Base-by-base conservation (phyloP, 2,329 filamentous ascomycete species). In the Aspergillus sp. region DNA sequence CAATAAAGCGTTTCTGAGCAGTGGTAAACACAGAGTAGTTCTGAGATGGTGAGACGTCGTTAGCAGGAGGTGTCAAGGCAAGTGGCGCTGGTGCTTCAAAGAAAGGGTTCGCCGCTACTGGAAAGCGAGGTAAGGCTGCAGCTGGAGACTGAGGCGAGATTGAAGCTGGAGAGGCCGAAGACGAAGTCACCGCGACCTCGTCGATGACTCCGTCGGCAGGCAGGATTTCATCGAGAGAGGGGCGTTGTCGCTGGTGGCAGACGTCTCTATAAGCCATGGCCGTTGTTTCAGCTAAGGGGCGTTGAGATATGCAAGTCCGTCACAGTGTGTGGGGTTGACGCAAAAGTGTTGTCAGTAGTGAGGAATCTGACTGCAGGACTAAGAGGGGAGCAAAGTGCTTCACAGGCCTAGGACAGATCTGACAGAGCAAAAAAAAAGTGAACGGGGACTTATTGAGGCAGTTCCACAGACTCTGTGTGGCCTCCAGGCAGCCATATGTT, bases 1-100 rank as follows among this genome's bases (percentile, higher is more conserved):
- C 69, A 13, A 79, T 77, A 61, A 76, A 73, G 50, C 68, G 63
- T 61, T 76, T 79, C 56, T 78, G 67, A 31, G 64, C 47, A 25
- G 61, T 66, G 34, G 59, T 71, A 60, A 78, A 78, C 31, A 74
- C 68, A 11, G 64, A 80, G 74, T 65, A 56, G 15, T 38, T 51
- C 53, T 50, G 47, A 15, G 23, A 31, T 8, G 55, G 7, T 28
- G 15, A 41, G 34, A 13, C 13, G 34, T 52, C 45, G n/a, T 7
- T 30, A 22, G 46, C 25, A 22, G 28, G 46, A 8, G 28, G 7
- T 11, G 47, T 23, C 45, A 38, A 49, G 7, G 23, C 30, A 41
- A 41, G 17, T 13, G 57, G 8, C 46, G 53, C 41, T 7, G 38
- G 15, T 30, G 53, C 50, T 52, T 38, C 23, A 13, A 43, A 8